phyloP scores from a whole-genome alignment of 345 rosid genomes.

The Rhodamnia rubescens region DNA sequence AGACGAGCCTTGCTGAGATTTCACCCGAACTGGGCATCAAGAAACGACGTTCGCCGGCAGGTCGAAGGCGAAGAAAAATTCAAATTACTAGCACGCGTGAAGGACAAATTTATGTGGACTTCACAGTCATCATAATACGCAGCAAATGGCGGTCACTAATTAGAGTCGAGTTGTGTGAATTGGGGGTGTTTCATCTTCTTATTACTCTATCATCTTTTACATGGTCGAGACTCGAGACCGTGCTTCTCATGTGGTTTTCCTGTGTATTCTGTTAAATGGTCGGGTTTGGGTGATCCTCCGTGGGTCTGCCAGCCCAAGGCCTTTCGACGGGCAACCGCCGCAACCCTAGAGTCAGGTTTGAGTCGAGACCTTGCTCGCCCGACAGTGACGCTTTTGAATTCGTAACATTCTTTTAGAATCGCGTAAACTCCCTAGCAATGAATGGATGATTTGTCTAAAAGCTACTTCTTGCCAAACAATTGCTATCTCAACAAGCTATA shows the following conservation, averaged over 20 bases:
- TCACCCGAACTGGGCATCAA: constrained; percentile 80
- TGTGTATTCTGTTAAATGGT: not conserved
- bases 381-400: too few species aligned
- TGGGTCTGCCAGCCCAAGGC: not conserved
- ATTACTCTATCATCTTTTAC: not conserved
- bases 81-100: constrained; percentile 82
- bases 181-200: too few species aligned
- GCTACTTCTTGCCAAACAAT: not conserved
- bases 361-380: not conserved
- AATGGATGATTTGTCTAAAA: not conserved
- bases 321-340: not conserved
- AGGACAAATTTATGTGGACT: constrained; percentile 34
- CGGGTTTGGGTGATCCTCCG: not conserved
- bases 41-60: constrained; percentile 53
- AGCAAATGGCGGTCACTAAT: not conserved
- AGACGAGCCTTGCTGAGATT: constrained; percentile 61
- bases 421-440: not conserved
- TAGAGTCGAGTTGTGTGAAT: too few species aligned
- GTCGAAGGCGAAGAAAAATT: constrained; percentile 91
- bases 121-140: not conserved
- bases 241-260: not conserved
- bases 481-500: not conserved
- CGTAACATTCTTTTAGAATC: too few species aligned
- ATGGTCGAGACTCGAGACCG: not conserved
- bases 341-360: not conserved